Base-by-base conservation (phyloP, 352 stramenopile genomes). In the Phytophthora sojae region DNA sequence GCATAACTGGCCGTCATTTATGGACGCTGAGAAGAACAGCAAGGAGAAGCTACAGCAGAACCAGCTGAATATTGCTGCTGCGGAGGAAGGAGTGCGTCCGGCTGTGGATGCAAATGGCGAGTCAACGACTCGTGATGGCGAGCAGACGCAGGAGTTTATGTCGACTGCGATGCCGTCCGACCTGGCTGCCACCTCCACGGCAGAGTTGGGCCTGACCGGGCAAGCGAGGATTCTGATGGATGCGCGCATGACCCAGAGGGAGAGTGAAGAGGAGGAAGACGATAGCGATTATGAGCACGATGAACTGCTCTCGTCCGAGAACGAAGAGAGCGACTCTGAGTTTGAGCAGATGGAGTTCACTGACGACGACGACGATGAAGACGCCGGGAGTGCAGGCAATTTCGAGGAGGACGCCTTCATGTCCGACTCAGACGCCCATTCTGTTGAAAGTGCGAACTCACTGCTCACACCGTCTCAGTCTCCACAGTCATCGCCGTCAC, bases 251-350 rank as follows among this genome's bases (percentile, higher is more conserved):
- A 29, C 19, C 12, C 65, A 35, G 42, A 76, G 56, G 44, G 73
- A 86, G 9, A 73, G 72, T 11, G 73, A 82, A 2, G 78, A 86
- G 21, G 78, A 86, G 19, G 80, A 91, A 8, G 86, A 94, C 56
- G 89, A 96, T 23, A 95, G 86, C 61, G 89, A 96, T 30, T 96
- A 92, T 67, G 89, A 96, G 61, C 85, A 87, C 25, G 89, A 96
- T 45, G 89, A 95, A 57, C 70, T 96, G 26, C 59, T 94, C 12
- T 92, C 85, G 8, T 95, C 89, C 0, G 85, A 91, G 8, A 80
- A 73, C 14, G 87, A 90, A 19, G 88, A 82, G n/a, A 91, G 78
- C 51, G 85, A 93, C 44, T 93, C 85, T 0, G 88, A 94, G 7
- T 93, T 91, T 57, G 88, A 95, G 71, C 81, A 88, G 45, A 71